Percentiles rank a stretch among this genome's conserved stretches.
Evolutionary conservation across 2,329 filamentous ascomycete species (phyloP).

Genomic region (Kalmusia sp.): DNA sequence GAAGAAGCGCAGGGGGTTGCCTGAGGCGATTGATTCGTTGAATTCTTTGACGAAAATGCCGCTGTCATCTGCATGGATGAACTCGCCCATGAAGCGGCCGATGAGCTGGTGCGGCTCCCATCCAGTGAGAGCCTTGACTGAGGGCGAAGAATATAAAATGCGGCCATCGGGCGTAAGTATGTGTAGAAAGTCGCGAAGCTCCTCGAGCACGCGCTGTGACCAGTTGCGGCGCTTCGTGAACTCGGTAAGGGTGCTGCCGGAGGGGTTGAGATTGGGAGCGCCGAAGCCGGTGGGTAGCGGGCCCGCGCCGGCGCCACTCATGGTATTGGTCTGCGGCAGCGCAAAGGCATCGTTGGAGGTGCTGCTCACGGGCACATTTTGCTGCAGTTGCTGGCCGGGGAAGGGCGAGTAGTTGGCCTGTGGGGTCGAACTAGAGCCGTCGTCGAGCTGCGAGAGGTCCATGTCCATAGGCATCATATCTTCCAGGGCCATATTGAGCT

Average conservation of each 20-base stretch:
- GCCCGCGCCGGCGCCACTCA: conserved; percentile 59
- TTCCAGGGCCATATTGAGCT: conserved; percentile 52
- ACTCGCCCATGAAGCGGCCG: conserved; percentile 78
- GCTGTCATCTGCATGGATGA: conserved; percentile 85
- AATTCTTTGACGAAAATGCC: conserved; percentile 85
- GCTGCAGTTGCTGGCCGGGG: conserved; percentile 35
- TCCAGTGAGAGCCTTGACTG: conserved; percentile 75
- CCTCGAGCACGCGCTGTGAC: conserved; percentile 87
- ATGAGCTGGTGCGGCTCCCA: conserved; percentile 74
- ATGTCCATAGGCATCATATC: conserved; percentile 56
- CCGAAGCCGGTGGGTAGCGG: conserved; percentile 64
- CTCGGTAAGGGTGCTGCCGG: conserved; percentile 66
- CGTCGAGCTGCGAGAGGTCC: conserved; percentile 48
- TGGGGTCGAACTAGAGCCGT: conserved; percentile 28
- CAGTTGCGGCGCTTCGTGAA: conserved; percentile 76
- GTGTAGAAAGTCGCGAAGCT: conserved; percentile 86
- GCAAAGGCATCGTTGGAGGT: conserved; percentile 34
- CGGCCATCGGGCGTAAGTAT: conserved; percentile 85
- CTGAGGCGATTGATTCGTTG: conserved; percentile 84
- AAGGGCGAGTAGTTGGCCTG: conserved; percentile 28
- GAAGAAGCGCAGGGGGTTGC: conserved; percentile 82
- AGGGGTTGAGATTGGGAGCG: conserved; percentile 49
- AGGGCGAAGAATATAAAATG: conserved; percentile 86
- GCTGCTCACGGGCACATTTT: conserved; percentile 19
- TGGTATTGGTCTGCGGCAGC: conserved; percentile 31